Evolutionary conservation across 805 yeast genomes (phyloP), one percentile per base, ranked within the genome.

Genomic region (Saitoella complicata): DNA sequence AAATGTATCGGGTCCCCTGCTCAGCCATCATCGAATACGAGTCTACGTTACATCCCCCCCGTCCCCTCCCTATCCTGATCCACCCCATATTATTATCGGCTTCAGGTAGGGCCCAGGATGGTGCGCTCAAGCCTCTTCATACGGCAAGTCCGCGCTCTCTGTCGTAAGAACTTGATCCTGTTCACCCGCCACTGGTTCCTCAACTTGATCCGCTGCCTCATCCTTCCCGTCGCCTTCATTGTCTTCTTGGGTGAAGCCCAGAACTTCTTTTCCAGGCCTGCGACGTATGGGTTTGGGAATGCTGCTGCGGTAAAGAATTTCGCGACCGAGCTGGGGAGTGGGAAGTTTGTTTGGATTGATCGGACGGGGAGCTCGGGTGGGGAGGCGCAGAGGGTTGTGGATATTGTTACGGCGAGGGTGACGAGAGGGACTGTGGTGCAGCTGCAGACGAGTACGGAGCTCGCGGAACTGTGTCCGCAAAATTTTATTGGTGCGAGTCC

Each of bases 221-320:
- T 58, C 5, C 46, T 61, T 9, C 65, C 65, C 1, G 49, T 60
- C 7, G 61, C 57, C 6, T 59, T 51, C 38, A 54, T 45, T 31
- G 36, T 33, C n/a, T 39, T 45, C 31, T 31, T 49, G 34, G 49
- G 46, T 10, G 11, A 39, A 11, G 36, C 36, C 10, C 36, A 33
- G 4, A 44, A 49, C 31, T 10, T 9, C n/a, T 12, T 39, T 21
- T 9, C 12, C 3, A 9, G n/a, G 12, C 42, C 50, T 32, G 61
- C 60, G 2, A 52, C 51, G 6, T 61, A 50, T 38, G 65, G 65
- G 7, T 56, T 61, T 5, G 55, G 60, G 3, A 48, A 48, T 13
- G 59, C 62, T 5, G 51, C 51, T 1, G 53, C 54, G 2, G 49
- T 60, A 6, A 48, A 49, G 6, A 44, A 49, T 9, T 46, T 61